phyloP scores from a whole-genome alignment of 345 rosid genomes.

The Brassica cretica region DNA sequence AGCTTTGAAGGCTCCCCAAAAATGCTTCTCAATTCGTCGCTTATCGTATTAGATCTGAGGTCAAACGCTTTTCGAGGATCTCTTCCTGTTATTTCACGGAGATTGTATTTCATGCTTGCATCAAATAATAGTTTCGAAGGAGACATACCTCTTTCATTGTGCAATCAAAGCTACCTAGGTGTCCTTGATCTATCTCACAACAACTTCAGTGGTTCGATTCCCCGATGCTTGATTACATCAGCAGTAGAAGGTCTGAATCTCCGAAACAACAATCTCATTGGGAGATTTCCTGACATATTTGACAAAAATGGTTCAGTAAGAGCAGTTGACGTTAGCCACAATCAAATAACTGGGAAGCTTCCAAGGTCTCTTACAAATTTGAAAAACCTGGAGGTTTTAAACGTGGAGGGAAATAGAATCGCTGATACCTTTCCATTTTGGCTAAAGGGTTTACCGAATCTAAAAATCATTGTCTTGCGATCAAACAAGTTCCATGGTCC shows the following conservation, averaged over 20 bases:
- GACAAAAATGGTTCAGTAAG: not conserved
- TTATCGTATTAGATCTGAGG: not conserved
- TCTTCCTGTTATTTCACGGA: not conserved
- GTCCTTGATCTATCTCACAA: not conserved
- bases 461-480: not conserved
- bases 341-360: slow-evolving; percentile 7
- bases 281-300: not conserved
- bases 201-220: not conserved
- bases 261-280: not conserved
- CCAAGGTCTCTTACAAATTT: not conserved
- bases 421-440: not conserved
- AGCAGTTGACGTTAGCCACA: not conserved
- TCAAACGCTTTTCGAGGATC: slow-evolving; percentile 6
- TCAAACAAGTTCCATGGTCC: slow-evolving; percentile 5
- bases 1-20: not conserved
- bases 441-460: not conserved
- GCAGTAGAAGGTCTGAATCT: not conserved
- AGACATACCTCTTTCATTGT: slow-evolving; percentile 40
- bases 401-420: not conserved
- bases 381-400: not conserved
- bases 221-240: not conserved
- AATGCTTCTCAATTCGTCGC: not conserved
- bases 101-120: not conserved
- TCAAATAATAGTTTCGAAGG: slow-evolving; percentile 41
- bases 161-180: slow-evolving; percentile 21